Evolutionary conservation across 768 basidiomycete species (phyloP), one percentile per base, ranked within the genome.

Genomic region (Lentinula aciculospora): DNA sequence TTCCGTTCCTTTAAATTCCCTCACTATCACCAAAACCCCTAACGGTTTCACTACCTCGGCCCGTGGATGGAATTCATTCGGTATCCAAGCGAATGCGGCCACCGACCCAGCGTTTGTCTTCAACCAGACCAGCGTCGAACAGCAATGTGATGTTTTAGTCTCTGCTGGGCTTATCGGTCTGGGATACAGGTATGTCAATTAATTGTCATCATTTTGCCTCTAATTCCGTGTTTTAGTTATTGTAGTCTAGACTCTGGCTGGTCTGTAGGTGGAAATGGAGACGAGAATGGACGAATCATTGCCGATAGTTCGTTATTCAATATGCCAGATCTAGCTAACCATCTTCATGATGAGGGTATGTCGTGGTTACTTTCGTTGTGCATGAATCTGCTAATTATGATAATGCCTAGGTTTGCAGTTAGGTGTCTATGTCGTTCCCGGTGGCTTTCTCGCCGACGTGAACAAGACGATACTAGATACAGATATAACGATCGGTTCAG

Each of bases 241-340:
- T 60, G 59, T 37, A 36, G 29, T 15, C 40, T 60, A 8, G 59
- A 60, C 36, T 60, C 59, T 7, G 59, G 59, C 3, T 60, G 59
- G 59, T 60, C 59, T 44, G 56, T 60, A 7, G 54, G 54, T n/a
- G 54, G 37, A 4, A 47, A 60, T 39, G 59, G 59, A 9, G 59
- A 60, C 36, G 59, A 49, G 17, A 49, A 49, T 44, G 59, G 59
- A n/a, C 54, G 59, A 12, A 60, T 57, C 17, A 56, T 60, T 5
- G 23, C 55, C 23, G 59, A 60, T 49, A 25, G 44, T 19, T 25
- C 32, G 23, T 23, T 57, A 17, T 57, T 57, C 39, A 49, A 49
- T 37, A 57, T 49, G 19, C 19, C 50, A 23, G 58, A 44, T 21
- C 48, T 58, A 6, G 58, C 58, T 6, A 44, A 31, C 36, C 58